phyloP scores from a whole-genome alignment of 1,284 basidiomycete species.

The Fomitiporia mediterranea region DNA sequence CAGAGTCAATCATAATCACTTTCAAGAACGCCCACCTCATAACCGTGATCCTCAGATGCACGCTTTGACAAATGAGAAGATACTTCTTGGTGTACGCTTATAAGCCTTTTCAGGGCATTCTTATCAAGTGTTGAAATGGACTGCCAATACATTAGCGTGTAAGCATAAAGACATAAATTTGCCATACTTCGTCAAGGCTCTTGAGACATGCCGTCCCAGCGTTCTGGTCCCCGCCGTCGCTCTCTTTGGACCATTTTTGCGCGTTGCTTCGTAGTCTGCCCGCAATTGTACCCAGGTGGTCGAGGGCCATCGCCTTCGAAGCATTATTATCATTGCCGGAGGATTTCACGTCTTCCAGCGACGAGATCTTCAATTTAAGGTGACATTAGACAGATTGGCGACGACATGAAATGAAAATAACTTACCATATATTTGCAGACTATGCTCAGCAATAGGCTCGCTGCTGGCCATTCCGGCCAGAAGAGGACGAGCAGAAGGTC shows the following conservation, averaged over 20 bases:
- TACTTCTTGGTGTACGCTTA: conserved; percentile 58
- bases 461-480: conserved; percentile 96
- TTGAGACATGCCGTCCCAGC: conserved; percentile 34
- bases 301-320: conserved; percentile 82
- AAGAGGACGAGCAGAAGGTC: conserved; percentile 89
- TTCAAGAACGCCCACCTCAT: conserved; percentile 48
- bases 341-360: conserved; percentile 77
- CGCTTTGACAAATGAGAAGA: conserved; percentile 60
- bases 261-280: conserved; percentile 66
- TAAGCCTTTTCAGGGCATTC: conserved; percentile 52
- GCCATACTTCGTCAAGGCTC: conserved; percentile 65
- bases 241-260: conserved; percentile 44
- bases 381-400: not conserved
- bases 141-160: conserved; percentile 32
- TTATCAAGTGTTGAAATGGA: conserved; percentile 50
- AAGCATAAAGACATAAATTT: not conserved
- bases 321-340: conserved; percentile 68
- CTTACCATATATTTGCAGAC: conserved; percentile 81
- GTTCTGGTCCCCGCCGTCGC: conserved; percentile 23
- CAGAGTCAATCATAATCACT: not conserved
- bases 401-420: not conserved
- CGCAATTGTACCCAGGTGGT: conserved; percentile 90
- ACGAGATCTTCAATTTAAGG: conserved; percentile 49
- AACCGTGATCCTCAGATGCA: conserved; percentile 72
- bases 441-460: conserved; percentile 74